Base-by-base conservation (phyloP, 495 filamentous ascomycete genomes). In the Penicillium steckii region DNA sequence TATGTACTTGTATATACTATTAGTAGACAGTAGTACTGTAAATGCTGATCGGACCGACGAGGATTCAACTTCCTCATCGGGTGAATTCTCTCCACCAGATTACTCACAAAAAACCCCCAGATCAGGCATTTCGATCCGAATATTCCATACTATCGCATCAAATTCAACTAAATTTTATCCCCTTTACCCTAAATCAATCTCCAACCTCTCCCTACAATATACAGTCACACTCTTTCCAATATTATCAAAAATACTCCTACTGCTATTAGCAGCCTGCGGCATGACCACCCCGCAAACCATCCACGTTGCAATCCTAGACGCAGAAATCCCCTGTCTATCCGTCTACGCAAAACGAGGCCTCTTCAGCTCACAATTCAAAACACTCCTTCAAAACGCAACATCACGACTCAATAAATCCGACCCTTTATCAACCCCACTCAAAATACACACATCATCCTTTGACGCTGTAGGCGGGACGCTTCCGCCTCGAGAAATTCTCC, bases 281-380 rank as follows among this genome's bases (percentile, higher is more conserved):
- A 37, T 37, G 33, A 15, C 33, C 10, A 50, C 50, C 44, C 43
- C 46, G 15, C 50, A 58, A 25, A 59, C 21, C 12, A 63, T 72
- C 54, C 73, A 77, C 55, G 61, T 77, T 53, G 73, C 73, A 22
- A 60, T 72, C 40, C 61, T 77, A 30, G 73, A 77, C 54, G 54
- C 62, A 38, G 72, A 75, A 53, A 49, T 72, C 21, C 72, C 72
- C 38, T 67, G 70, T 15, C 63, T 64, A 26, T 48, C 61, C 27
- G 63, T 73, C 48, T 73, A 73, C 53, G 43, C 46, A 25, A 35
- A 57, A 18, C 69, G 67, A 3, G 70, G 72, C 33, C 57, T 75
- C 32, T 73, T 71, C 54, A 71, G 65, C 42, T 67, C 72, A 1
- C 67, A 70, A 29, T 75, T 75, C 56, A 64, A 62, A 4, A 30